phyloP scores from a whole-genome alignment of 352 stramenopile genomes.

The Elongisporangium senticosum region DNA sequence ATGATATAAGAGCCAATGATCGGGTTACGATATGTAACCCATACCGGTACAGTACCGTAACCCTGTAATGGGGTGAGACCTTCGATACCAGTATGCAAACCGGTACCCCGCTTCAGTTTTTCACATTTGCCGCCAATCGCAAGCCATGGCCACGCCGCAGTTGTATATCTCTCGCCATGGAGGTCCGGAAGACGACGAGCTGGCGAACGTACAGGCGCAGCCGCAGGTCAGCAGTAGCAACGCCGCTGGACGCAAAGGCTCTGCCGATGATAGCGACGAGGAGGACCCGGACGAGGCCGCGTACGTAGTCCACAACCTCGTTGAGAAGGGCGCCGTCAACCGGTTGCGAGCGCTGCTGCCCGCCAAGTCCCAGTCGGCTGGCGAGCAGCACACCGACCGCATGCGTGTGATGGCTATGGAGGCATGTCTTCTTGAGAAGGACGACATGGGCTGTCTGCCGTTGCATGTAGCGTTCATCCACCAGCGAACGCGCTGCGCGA shows the following conservation, averaged over 20 bases:
- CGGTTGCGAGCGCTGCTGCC: conserved; percentile 45
- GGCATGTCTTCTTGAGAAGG: conserved; percentile 62
- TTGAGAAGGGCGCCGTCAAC: conserved; percentile 44
- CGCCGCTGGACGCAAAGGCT: neutral
- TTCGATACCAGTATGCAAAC: neutral
- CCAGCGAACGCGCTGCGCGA: conserved; percentile 28
- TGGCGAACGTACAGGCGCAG: neutral
- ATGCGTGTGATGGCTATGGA: conserved; percentile 45
- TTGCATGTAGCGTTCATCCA: conserved; percentile 71
- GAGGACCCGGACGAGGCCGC: conserved; percentile 25
- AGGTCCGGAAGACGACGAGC: neutral
- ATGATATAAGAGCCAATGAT: neutral
- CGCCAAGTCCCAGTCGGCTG: conserved; percentile 5
- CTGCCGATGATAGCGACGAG: conserved; percentile 14
- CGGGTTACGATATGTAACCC: no score
- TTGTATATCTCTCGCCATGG: conserved; percentile 1
- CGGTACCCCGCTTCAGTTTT: neutral
- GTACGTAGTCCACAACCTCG: conserved; percentile 58
- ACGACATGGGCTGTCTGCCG: conserved; percentile 80
- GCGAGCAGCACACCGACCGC: conserved; percentile 7
- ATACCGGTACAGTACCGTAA: no score
- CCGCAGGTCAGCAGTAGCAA: neutral
- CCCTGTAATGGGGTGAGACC: no score
- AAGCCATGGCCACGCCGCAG: neutral
- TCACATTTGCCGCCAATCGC: neutral